These are phyloP conservation scores for Candida boidinii DNA, from an alignment of 805 yeast genomes.

Conservation along the genomic window DNA sequence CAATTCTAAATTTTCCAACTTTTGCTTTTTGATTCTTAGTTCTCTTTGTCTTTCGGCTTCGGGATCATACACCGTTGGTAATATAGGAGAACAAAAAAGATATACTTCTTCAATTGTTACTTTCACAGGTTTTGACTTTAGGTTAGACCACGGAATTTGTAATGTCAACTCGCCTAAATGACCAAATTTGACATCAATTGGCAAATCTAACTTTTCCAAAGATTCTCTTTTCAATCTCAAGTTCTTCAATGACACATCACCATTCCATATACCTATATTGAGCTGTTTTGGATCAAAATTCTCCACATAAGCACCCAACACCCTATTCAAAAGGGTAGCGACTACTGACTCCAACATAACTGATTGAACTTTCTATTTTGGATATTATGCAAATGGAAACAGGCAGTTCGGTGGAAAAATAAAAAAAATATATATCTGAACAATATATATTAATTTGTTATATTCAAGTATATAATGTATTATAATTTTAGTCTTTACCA, in stretches of 20 bases:
- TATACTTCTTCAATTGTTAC: slow-evolving; percentile 81
- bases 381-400: too few species aligned
- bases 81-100: slow-evolving; percentile 69
- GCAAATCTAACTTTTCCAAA: slow-evolving; percentile 75
- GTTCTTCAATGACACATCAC: slow-evolving; percentile 82
- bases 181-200: slow-evolving; percentile 83
- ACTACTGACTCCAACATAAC: slow-evolving; percentile 67
- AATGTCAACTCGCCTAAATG: slow-evolving; percentile 81
- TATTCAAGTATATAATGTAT: neutral
- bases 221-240: slow-evolving; percentile 81
- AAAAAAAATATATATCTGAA: neutral
- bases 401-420: too few species aligned
- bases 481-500: too few species aligned
- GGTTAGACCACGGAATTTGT: slow-evolving; percentile 94
- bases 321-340: slow-evolving; percentile 52
- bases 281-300: slow-evolving; percentile 93
- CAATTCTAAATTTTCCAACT: slow-evolving; percentile 58
- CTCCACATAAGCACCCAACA: slow-evolving; percentile 73
- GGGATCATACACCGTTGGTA: slow-evolving; percentile 42
- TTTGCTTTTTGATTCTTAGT: slow-evolving; percentile 55
- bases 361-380: too few species aligned
- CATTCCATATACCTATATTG: slow-evolving; percentile 95
- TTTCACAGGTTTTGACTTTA: slow-evolving; percentile 88
- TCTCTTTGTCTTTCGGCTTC: slow-evolving; percentile 55
- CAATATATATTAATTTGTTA: neutral